A percentile compares a stretch with the other conserved stretches of the same genome.
Conservation (phyloP, 176 grass and related monocot genomes). For the Sorghum bicolor region DNA sequence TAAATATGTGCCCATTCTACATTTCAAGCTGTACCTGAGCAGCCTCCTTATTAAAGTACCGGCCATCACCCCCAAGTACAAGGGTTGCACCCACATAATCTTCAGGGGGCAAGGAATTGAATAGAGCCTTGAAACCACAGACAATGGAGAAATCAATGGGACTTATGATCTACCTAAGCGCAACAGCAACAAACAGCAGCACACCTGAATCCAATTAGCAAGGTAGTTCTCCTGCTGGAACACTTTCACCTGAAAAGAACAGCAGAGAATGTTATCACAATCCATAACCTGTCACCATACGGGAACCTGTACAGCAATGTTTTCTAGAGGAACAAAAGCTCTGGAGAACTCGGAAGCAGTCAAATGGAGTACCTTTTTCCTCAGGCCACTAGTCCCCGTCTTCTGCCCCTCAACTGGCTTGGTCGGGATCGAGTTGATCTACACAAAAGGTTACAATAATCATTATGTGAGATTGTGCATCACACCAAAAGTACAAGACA, state of each 20-base stretch:
- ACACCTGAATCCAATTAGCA: slow-evolving; percentile 97
- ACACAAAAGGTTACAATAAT: slow-evolving; percentile 16
- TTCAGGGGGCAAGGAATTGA: slow-evolving; percentile 73
- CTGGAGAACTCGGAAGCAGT: neutral
- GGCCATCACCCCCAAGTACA: slow-evolving; percentile 83
- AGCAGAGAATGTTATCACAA: slow-evolving; percentile 6
- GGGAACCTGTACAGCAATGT: neutral
- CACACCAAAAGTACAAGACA: neutral
- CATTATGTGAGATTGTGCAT: neutral
- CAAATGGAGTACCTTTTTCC: slow-evolving; percentile 62
- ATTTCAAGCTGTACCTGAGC: slow-evolving; percentile 49
- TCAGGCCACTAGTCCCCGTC: slow-evolving; percentile 84
- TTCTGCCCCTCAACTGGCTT: slow-evolving; percentile 85
- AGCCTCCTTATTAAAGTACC: slow-evolving; percentile 82
- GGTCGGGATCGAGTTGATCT: slow-evolving; percentile 65
- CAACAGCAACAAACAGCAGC: slow-evolving; percentile 4
- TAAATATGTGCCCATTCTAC: neutral
- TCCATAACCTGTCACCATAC: neutral
- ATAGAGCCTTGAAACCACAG: slow-evolving; percentile 56
- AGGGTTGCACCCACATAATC: slow-evolving; percentile 77
- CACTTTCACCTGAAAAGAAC: slow-evolving; percentile 73
- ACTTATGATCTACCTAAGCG: neutral
- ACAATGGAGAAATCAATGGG: slow-evolving; percentile 28
- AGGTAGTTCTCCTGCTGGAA: slow-evolving; percentile 87
- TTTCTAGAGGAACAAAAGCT: neutral